Evolutionary conservation across 768 basidiomycete genomes (phyloP).

Genomic region (Cystobasidium onofrii): DNA sequence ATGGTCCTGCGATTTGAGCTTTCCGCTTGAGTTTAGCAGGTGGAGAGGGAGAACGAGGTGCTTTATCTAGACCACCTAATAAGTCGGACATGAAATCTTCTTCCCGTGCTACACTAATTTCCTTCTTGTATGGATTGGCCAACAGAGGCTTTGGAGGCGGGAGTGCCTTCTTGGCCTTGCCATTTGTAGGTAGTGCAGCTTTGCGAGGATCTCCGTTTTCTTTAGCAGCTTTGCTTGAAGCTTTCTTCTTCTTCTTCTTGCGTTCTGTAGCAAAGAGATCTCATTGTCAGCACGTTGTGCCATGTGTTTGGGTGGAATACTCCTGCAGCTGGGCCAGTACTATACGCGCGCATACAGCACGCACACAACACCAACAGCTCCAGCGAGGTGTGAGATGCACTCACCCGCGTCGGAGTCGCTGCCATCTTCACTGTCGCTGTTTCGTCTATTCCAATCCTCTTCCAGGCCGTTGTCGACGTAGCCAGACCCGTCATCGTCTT

Average conservation of each 20-base stretch:
- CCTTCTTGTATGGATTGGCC: constrained; percentile 37
- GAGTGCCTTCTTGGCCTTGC: constrained; percentile 29
- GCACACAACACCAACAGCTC: constrained; percentile 1
- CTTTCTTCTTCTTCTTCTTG: constrained; percentile 46
- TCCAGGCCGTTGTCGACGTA: constrained; percentile 97
- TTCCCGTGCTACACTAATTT: constrained; percentile 62
- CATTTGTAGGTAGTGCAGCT: background rate
- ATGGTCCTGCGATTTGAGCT: background rate
- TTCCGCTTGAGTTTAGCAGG: constrained; percentile 31
- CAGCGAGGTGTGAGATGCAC: background rate
- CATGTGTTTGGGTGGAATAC: too few species aligned
- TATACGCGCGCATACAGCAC: constrained; percentile 2
- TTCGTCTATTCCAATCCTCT: constrained; percentile 51
- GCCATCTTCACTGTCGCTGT: constrained; percentile 51
- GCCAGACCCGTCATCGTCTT: constrained; percentile 81
- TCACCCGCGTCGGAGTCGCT: constrained; percentile 32
- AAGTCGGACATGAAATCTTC: constrained; percentile 79
- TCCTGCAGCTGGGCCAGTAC: background rate
- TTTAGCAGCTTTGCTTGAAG: constrained; percentile 41
- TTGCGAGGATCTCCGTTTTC: constrained; percentile 31
- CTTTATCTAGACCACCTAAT: constrained; percentile 61
- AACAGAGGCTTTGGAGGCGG: constrained; percentile 8
- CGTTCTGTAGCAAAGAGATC: constrained; percentile 25
- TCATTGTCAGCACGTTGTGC: too few species aligned
- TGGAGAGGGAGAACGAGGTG: constrained; percentile 41